Evolutionary conservation across 177 flowering plant species (phyloP).

Genomic region (Vitis hybrid): DNA sequence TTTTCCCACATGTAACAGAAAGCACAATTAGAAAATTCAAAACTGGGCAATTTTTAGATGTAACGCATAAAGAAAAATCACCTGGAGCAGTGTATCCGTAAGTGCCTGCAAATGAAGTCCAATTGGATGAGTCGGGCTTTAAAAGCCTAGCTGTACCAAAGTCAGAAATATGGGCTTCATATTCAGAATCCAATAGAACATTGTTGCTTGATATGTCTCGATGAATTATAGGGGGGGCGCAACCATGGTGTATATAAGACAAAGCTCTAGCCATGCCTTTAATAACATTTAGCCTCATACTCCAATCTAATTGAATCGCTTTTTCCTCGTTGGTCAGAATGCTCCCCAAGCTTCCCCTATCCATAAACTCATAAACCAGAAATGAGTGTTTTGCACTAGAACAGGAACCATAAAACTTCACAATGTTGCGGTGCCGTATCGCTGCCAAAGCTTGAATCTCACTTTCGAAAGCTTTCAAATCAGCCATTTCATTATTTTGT

Average conservation of each 20-base stretch:
- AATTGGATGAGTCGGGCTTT: slow-evolving; percentile 18
- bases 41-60: no score
- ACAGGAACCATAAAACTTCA: slow-evolving; percentile 12
- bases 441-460: slow-evolving; percentile 13
- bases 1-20: no score
- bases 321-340: slow-evolving; percentile 4
- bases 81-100: slow-evolving; percentile 26
- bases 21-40: no score
- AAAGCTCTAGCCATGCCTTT: slow-evolving; percentile 20
- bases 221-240: slow-evolving; percentile 19
- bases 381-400: not conserved
- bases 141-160: slow-evolving; percentile 17
- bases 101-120: slow-evolving; percentile 19
- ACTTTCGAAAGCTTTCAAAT: slow-evolving; percentile 6
- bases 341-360: slow-evolving; percentile 14
- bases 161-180: slow-evolving; percentile 20
- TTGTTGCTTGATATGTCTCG: slow-evolving; percentile 24
- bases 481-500: not conserved
- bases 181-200: slow-evolving; percentile 7
- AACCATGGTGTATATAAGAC: slow-evolving; percentile 21
- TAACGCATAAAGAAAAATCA: not conserved
- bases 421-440: slow-evolving; percentile 10
- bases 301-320: slow-evolving; percentile 22
- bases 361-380: slow-evolving; percentile 18
- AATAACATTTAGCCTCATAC: slow-evolving; percentile 10